These are phyloP conservation scores for Trematosphaeria pertusa DNA, from an alignment of 2,329 filamentous ascomycete genomes.

Conservation along the genomic window DNA sequence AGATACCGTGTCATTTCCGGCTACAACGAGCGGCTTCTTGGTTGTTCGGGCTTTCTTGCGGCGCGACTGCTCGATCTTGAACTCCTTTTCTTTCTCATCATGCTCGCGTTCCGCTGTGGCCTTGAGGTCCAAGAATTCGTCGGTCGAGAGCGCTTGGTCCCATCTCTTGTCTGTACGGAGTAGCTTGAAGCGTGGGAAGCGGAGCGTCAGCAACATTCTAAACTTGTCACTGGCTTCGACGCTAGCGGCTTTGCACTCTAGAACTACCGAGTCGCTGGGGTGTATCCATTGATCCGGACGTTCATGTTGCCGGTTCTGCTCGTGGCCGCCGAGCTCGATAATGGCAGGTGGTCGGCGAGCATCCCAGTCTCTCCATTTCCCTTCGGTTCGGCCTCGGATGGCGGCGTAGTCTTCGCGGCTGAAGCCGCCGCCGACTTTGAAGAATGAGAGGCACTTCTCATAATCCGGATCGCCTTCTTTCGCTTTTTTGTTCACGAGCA, in stretches of 20 bases:
- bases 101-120: conserved; percentile 72
- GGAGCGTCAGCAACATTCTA: conserved; percentile 75
- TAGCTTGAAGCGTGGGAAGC: conserved; percentile 88
- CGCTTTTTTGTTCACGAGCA: conserved; percentile 76
- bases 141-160: conserved; percentile 77
- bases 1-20: conserved; percentile 64
- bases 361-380: conserved; percentile 92
- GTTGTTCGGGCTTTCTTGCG: conserved; percentile 68
- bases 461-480: conserved; percentile 62
- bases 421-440: conserved; percentile 96
- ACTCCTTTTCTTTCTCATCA: conserved; percentile 70
- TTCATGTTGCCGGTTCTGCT: conserved; percentile 74
- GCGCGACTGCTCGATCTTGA: conserved; percentile 73
- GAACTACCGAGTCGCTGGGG: conserved; percentile 83
- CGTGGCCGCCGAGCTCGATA: conserved; percentile 76
- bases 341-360: conserved; percentile 75
- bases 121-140: conserved; percentile 78
- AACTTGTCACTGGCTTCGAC: conserved; percentile 80
- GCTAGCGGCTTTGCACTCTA: conserved; percentile 88
- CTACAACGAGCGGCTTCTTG: conserved; percentile 75
- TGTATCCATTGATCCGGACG: conserved; percentile 92
- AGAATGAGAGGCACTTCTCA: conserved; percentile 90
- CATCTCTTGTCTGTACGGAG: conserved; percentile 84
- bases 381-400: conserved; percentile 83
- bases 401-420: conserved; percentile 82